phyloP scores from a whole-genome alignment of 179 eudicot species.

The Dionaea muscipula region DNA sequence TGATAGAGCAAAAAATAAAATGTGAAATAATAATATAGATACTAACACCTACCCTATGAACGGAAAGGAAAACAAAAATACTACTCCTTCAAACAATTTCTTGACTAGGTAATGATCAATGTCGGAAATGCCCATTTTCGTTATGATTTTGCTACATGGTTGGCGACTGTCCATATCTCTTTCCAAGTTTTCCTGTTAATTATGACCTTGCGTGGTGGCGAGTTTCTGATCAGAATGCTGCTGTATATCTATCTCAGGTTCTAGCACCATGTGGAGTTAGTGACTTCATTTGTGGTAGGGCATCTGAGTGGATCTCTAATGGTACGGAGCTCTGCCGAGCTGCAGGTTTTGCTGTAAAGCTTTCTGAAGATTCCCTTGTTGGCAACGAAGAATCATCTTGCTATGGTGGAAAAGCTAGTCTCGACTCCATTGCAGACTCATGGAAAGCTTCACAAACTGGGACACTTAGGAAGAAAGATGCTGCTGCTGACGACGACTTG shows the following conservation, averaged over 20 bases:
- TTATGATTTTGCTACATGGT: no score
- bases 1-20: no score
- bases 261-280: slow-evolving; percentile 78
- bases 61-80: no score
- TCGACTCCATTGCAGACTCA: slow-evolving; percentile 67
- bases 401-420: slow-evolving; percentile 86
- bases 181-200: no score
- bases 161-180: no score
- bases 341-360: slow-evolving; percentile 66
- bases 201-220: no score
- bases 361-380: slow-evolving; percentile 20
- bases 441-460: slow-evolving; percentile 45
- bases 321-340: slow-evolving; percentile 92
- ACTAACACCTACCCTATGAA: no score
- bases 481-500: no score
- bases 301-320: slow-evolving; percentile 82
- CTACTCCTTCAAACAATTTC: no score
- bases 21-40: no score
- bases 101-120: no score
- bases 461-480: slow-evolving; percentile 21
- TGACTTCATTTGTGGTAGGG: slow-evolving; percentile 91
- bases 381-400: slow-evolving; percentile 46
- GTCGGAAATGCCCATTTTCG: no score
- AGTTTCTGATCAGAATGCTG: background rate
- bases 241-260: slow-evolving; percentile 63